Evolutionary conservation across 345 rosid genomes (phyloP).

Genomic region (Camelina laxa): DNA sequence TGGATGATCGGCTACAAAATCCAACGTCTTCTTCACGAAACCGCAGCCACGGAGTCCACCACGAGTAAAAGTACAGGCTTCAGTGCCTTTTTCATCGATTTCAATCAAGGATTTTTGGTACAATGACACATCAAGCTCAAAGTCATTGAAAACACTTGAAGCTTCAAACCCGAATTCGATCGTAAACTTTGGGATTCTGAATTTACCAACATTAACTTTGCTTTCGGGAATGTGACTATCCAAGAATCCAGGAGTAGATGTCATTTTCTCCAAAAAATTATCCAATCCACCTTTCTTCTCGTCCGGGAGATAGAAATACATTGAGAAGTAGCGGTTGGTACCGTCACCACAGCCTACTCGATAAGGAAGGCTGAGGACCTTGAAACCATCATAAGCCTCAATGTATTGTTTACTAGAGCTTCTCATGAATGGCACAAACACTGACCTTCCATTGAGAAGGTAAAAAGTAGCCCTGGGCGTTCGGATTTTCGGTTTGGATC

Average conservation of each 20-base stretch:
- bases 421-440: slow-evolving; percentile 46
- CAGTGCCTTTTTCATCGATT: slow-evolving; percentile 50
- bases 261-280: neutral
- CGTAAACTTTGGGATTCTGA: slow-evolving; percentile 34
- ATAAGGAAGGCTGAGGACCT: slow-evolving; percentile 39
- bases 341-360: slow-evolving; percentile 28
- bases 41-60: no score
- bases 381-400: neutral
- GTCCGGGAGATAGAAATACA: slow-evolving; percentile 2
- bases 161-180: slow-evolving; percentile 41
- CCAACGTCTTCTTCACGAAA: neutral
- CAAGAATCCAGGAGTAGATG: slow-evolving; percentile 8
- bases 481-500: no score
- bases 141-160: slow-evolving; percentile 27
- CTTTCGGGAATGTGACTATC: slow-evolving; percentile 7
- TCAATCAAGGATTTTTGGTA: slow-evolving; percentile 49
- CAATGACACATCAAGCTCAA: neutral
- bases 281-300: neutral
- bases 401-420: slow-evolving; percentile 13
- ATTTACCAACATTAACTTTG: slow-evolving; percentile 1
- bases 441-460: slow-evolving; percentile 32
- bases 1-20: slow-evolving; percentile 37
- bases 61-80: slow-evolving; percentile 39
- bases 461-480: no score
- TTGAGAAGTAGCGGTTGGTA: slow-evolving; percentile 28